Conservation (phyloP, 192 early-diverging fungal species). For the Thoreauomyces humboldtii region DNA sequence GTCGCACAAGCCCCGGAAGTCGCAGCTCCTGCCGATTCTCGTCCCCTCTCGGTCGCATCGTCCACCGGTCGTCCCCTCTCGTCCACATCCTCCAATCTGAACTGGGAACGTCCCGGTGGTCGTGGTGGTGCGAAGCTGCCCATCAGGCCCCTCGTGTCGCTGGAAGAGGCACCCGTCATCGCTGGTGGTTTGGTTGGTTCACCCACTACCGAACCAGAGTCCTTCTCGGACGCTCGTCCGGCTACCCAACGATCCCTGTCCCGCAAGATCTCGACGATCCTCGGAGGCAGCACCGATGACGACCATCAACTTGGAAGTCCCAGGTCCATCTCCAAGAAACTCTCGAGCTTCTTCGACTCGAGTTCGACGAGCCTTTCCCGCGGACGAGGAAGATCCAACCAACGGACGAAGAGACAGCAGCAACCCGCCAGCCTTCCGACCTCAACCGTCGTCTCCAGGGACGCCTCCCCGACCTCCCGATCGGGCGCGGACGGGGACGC, state of each 20-base stretch:
- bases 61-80: neutral
- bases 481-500: neutral
- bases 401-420: too few relatives aligned
- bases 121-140: conserved; percentile 2
- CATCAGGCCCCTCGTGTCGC: too few relatives aligned
- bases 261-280: conserved; percentile 6
- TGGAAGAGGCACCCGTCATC: neutral
- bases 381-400: neutral
- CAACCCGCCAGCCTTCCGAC: neutral
- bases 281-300: neutral
- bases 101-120: neutral
- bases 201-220: neutral
- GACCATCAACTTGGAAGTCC: neutral
- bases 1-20: neutral
- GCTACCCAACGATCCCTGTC: neutral
- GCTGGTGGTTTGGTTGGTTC: neutral
- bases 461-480: neutral
- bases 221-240: neutral
- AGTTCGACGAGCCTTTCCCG: neutral
- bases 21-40: neutral
- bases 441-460: neutral
- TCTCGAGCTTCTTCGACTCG: too few relatives aligned
- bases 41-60: neutral
- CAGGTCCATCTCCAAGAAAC: too few relatives aligned
- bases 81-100: neutral